Conservation (phyloP, 129 eudicot genomes). For the Cynara cardunculus region DNA sequence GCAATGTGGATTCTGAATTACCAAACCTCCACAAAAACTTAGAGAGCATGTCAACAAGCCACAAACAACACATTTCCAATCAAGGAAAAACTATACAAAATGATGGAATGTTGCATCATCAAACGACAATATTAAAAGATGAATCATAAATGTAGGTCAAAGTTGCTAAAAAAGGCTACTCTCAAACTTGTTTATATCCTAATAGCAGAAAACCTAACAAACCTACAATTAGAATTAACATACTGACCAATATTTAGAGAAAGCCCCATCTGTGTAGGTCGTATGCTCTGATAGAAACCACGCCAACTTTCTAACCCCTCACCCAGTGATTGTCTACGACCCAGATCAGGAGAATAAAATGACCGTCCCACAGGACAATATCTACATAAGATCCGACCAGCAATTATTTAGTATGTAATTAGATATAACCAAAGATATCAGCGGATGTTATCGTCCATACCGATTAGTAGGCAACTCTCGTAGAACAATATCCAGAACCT, state of each 20-base stretch:
- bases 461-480: constrained; percentile 81
- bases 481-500: constrained; percentile 89
- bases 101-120: not conserved
- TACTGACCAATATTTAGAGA: constrained; percentile 76
- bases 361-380: constrained; percentile 85
- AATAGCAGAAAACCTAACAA: not conserved
- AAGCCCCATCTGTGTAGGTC: constrained; percentile 97
- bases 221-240: not conserved
- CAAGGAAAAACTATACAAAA: not conserved
- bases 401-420: not conserved
- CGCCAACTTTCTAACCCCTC: constrained; percentile 96
- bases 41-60: not conserved
- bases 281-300: constrained; percentile 92
- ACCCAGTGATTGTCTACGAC: constrained; percentile 79
- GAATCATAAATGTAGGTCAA: not conserved
- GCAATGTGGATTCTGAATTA: not conserved
- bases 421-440: not conserved
- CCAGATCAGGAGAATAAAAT: constrained; percentile 76
- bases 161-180: not conserved
- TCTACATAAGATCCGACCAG: constrained; percentile 33
- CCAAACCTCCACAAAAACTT: not conserved
- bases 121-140: not conserved
- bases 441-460: constrained; percentile 30
- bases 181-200: not conserved
- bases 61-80: not conserved